Base-by-base conservation (phyloP, 768 basidiomycete genomes). In the Leccinum subgranulosum region DNA sequence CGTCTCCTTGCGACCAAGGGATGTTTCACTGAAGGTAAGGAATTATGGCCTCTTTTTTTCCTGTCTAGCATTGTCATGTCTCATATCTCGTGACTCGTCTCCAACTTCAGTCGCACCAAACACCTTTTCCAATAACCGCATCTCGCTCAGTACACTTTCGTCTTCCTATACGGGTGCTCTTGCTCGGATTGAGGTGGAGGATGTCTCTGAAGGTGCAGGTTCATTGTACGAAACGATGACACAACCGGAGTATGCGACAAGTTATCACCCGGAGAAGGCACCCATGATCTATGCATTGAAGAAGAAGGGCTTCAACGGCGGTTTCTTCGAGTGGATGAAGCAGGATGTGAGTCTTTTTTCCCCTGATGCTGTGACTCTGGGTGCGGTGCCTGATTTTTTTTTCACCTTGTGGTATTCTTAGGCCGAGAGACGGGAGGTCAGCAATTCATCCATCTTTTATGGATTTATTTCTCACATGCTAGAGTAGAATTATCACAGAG, bases 121-220 rank as follows among this genome's bases (percentile, higher is more conserved):
- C 17, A 55, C 55, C 0, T 74, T 72, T 58, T 67, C 71, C 11
- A 74, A 74, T 53, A 75, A 70, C 46, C 74, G 71, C n/a, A 61
- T 74, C 27, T 75, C 74, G 3, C 64, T 72, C 9, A 48, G 68
- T 1, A 63, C 69, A 8, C 60, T 56, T 43, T 64, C 66, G 11
- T 51, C 8, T 29, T 65, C 53, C 21, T 43, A 0, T 17, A n/a
- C 41, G 19, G 41, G 41, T 43, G 41, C 41, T 43, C 41, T 43
- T n/a, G 41, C 41, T 5, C 41, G 41, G 19, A 43, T 43, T 19
- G 41, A 43, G 19, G 41, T 43, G 10, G n/a, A 43, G 10, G 41
- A 43, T 43, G 41, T 43, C 19, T 43, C 41, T 12, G n/a, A 43
- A 43, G 41, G n/a, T 43, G 41, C 41, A 11, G 41, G n/a, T 2